A percentile compares a stretch with the other conserved stretches of the same genome.
These are phyloP conservation scores for Leccinum broughii DNA, from an alignment of 768 basidiomycete species.

Conservation along the genomic window DNA sequence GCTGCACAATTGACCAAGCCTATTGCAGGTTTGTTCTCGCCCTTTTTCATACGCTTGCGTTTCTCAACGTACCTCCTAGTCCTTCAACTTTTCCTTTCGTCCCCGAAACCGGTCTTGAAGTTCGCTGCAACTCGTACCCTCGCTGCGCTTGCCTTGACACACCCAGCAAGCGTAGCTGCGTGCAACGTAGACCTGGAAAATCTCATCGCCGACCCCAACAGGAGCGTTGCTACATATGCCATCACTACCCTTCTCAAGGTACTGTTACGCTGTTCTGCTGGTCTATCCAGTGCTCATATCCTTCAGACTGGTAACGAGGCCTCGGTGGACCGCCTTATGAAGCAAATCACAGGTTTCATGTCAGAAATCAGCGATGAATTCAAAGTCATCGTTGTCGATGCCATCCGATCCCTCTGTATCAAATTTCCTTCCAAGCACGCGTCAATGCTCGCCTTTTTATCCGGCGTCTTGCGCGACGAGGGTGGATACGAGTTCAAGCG, in stretches of 20 bases:
- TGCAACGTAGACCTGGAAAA: constrained; percentile 98
- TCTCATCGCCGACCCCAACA: constrained; percentile 92
- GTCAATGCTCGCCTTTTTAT: constrained; percentile 96
- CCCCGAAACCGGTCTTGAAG: constrained; percentile 92
- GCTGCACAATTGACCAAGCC: constrained; percentile 79
- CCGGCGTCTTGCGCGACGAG: constrained; percentile 95
- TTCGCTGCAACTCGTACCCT: constrained; percentile 97
- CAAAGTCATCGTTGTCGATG: constrained; percentile 99
- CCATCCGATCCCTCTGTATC: constrained; percentile 96
- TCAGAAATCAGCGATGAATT: constrained; percentile 99
- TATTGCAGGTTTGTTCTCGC: constrained; percentile 68
- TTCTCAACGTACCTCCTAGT: constrained; percentile 47
- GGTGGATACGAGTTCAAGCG: constrained; percentile 99
- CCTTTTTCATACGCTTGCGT: not conserved
- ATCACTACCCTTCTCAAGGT: constrained; percentile 98
- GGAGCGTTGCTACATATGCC: constrained; percentile 96
- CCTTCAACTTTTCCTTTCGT: constrained; percentile 92
- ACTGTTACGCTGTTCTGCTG: constrained; percentile 4
- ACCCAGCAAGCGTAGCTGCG: constrained; percentile 82
- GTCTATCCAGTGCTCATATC: constrained; percentile 7
- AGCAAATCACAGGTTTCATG: constrained; percentile 99
- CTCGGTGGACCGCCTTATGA: constrained; percentile 98
- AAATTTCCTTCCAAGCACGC: constrained; percentile 98
- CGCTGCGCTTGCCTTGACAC: constrained; percentile 81
- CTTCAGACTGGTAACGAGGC: constrained; percentile 95